Conservation (phyloP, 441 rosid genomes). For the Jatropha multifida region DNA sequence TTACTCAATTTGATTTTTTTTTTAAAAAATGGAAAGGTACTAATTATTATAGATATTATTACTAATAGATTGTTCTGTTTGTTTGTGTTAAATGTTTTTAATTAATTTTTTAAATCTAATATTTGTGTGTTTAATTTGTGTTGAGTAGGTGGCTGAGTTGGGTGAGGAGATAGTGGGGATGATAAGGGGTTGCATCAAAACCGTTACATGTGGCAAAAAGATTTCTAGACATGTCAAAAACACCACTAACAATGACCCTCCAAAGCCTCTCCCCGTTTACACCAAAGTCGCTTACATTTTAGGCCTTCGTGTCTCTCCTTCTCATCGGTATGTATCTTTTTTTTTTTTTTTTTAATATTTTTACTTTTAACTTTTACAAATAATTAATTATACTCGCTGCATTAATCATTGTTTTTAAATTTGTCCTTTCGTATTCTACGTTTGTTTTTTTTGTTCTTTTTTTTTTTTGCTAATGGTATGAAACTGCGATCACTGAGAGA, state of each 20-base stretch:
- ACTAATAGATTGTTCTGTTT: no score
- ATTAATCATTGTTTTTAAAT: background rate
- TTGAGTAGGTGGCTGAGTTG: constrained; percentile 78
- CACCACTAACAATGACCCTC: constrained; percentile 18
- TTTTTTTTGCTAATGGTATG: background rate
- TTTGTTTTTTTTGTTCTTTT: background rate
- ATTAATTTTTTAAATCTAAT: no score
- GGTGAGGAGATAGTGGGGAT: constrained; percentile 81
- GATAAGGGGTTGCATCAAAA: constrained; percentile 93
- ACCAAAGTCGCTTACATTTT: constrained; percentile 87
- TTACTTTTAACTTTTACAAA: background rate
- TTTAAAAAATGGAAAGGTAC: no score
- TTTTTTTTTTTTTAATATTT: background rate
- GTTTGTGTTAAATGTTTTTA: no score
- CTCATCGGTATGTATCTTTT: constrained; percentile 51
- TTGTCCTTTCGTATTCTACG: background rate
- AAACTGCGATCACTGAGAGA: background rate
- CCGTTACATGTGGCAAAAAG: constrained; percentile 84
- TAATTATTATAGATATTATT: no score
- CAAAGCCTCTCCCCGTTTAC: constrained; percentile 54
- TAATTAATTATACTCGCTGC: no score
- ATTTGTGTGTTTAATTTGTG: no score
- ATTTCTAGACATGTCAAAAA: constrained; percentile 36
- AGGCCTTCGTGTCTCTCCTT: constrained; percentile 94
- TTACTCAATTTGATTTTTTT: no score